Evolutionary conservation across 306 rosid genomes (phyloP), one percentile per base, ranked within the genome.

Genomic region (Calophaca sinica): DNA sequence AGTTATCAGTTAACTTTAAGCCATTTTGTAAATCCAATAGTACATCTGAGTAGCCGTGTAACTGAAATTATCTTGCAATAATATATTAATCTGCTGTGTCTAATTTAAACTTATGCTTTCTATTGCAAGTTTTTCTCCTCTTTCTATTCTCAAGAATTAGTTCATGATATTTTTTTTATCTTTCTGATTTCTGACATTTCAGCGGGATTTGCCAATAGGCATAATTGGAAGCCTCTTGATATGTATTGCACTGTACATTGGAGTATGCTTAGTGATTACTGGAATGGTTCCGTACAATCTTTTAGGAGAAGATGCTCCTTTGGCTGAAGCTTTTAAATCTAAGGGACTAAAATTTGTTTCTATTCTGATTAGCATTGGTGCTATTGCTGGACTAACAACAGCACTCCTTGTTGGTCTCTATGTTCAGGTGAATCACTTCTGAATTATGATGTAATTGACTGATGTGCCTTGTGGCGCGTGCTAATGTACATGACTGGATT

Each of bases 131-230:
- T 58, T 38, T 66, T 5, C 15, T 57, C 54, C 36, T 55, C 55
- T 48, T 69, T 73, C 51, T 59, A 31, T 73, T 67, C 59, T 61
- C 38, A 35, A 2, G 1, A 68, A 51, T 36, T 39, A 53, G 67
- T 35, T 69, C 55, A 42, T 41, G 6, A 50, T 64, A 29, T 71
- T 59, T 70, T 42, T 41, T 72, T 20, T 49, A 26, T 50, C 73
- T 36, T 68, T 80, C 49, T 69, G 10, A 12, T 35, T 35, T 72
- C 35, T 71, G 72, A 53, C 66, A 62, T 71, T 76, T 85, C 96
- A 96, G 99, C 87, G 91, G 66, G 99, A 96, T 87, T 86, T 96
- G 86, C 98, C 99, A 53, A 86, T 96, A 77, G 99, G 92, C 86
- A 96, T 96, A 82, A 90, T 96, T 44, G 94, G 88, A 79, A 96